These are phyloP conservation scores for Microbotryomycetes sp. DNA, from an alignment of 1,284 basidiomycete genomes.

Conservation along the genomic window DNA sequence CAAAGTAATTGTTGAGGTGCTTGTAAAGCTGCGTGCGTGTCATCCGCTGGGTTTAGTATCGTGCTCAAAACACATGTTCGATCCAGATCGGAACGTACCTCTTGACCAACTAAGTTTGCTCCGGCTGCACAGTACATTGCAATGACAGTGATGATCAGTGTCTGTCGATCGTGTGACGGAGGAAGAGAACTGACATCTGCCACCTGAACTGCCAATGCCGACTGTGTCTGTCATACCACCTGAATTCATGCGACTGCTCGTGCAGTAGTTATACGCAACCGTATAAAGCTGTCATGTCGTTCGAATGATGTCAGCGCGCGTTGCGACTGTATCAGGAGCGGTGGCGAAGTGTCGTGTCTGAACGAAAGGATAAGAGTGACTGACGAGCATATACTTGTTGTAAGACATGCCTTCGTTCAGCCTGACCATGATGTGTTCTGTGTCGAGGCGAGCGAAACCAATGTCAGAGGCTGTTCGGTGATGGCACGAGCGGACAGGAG, in stretches of 20 bases:
- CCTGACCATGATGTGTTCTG: conserved; percentile 81
- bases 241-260: conserved; percentile 71
- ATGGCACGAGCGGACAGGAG: not conserved
- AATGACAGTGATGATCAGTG: too few relatives aligned
- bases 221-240: conserved; percentile 51
- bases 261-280: conserved; percentile 95
- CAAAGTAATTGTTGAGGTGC: conserved; percentile 77
- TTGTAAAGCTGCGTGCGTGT: conserved; percentile 78
- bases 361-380: not conserved
- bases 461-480: not conserved
- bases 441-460: not conserved
- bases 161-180: too few relatives aligned
- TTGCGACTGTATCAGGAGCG: not conserved
- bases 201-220: conserved; percentile 32
- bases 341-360: not conserved
- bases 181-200: conserved; percentile 37
- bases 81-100: not conserved
- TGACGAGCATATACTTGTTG: conserved; percentile 78
- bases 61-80: not conserved
- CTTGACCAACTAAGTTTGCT: not conserved
- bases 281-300: conserved; percentile 35
- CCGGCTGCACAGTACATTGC: not conserved
- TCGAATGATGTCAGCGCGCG: not conserved
- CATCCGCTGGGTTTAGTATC: too few relatives aligned
- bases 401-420: conserved; percentile 83